These are phyloP conservation scores for Fennellomyces sp. DNA, from an alignment of 371 early-diverging fungal species.

Conservation along the genomic window DNA sequence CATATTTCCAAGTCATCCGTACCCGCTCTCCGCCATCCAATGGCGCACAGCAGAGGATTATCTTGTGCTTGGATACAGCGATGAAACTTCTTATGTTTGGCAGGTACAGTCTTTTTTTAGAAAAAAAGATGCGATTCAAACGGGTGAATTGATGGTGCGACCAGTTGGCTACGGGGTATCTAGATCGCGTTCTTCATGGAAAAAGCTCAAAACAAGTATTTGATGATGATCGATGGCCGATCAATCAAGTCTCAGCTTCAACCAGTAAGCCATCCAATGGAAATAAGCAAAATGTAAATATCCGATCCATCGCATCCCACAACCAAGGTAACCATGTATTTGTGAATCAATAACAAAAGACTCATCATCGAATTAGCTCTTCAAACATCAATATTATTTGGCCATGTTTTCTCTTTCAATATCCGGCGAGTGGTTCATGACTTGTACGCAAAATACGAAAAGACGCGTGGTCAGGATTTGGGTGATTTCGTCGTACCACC, in stretches of 20 bases:
- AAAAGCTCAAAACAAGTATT: constrained; percentile 58
- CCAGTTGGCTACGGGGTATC: constrained; percentile 76
- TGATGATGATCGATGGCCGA: constrained; percentile 59
- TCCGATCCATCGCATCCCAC: constrained; percentile 28
- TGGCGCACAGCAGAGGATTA: constrained; percentile 75
- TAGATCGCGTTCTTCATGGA: constrained; percentile 70
- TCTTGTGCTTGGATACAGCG: constrained; percentile 64
- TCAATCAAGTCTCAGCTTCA: constrained; percentile 36
- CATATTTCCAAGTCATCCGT: constrained; percentile 62
- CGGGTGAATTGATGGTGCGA: background rate
- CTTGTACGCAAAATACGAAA: constrained; percentile 23
- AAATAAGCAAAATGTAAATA: constrained; percentile 27
- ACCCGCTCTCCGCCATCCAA: constrained; percentile 60
- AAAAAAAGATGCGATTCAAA: background rate
- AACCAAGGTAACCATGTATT: constrained; percentile 25
- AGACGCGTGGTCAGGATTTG: background rate
- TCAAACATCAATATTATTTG: constrained; percentile 25
- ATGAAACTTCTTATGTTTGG: constrained; percentile 76
- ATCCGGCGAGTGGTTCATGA: constrained; percentile 47
- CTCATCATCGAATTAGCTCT: background rate
- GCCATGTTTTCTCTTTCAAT: constrained; percentile 43
- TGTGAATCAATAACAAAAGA: background rate
- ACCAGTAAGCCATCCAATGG: constrained; percentile 12
- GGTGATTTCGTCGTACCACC: constrained; percentile 11
- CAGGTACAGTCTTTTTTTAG: constrained; percentile 52